phyloP scores from a whole-genome alignment of 371 early-diverging fungal species.

The Parasitella parasitica region DNA sequence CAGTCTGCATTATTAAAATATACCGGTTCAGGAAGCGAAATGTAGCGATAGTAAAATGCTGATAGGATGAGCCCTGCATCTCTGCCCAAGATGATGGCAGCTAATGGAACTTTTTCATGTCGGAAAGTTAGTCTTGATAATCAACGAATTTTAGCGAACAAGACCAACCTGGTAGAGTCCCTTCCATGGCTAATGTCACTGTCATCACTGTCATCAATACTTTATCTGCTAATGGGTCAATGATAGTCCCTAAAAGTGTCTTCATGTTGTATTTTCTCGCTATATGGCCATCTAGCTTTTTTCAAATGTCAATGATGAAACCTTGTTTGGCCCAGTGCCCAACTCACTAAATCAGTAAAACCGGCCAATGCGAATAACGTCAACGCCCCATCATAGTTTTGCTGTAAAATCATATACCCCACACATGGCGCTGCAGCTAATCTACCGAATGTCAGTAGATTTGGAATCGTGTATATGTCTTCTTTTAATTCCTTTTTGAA shows the following conservation, averaged over 20 bases:
- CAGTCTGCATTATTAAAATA: not conserved
- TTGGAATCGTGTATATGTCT: slow-evolving; percentile 89
- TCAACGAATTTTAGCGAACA: too few species aligned
- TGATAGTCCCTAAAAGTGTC: slow-evolving; percentile 85
- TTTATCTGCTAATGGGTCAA: slow-evolving; percentile 98
- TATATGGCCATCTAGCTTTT: slow-evolving; percentile 87
- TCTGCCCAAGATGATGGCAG: slow-evolving; percentile 83
- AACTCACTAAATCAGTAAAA: slow-evolving; percentile 78
- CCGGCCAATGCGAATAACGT: slow-evolving; percentile 78
- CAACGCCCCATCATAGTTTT: slow-evolving; percentile 69
- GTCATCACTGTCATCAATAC: slow-evolving; percentile 90
- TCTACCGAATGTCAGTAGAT: slow-evolving; percentile 80
- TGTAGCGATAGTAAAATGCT: slow-evolving; percentile 85
- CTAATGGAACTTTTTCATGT: slow-evolving; percentile 62
- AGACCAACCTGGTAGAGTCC: slow-evolving; percentile 74
- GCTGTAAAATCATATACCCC: slow-evolving; percentile 82
- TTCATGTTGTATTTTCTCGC: slow-evolving; percentile 87
- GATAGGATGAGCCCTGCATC: slow-evolving; percentile 81
- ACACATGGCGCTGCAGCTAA: slow-evolving; percentile 80
- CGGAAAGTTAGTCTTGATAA: not conserved
- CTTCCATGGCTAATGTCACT: slow-evolving; percentile 73
- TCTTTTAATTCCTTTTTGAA: slow-evolving; percentile 45
- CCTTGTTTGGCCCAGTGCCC: not conserved
- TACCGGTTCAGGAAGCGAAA: slow-evolving; percentile 85
- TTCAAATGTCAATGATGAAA: not conserved